Conservation (phyloP, 2,329 filamentous ascomycete genomes). For the Phaeosphaeria sp. region DNA sequence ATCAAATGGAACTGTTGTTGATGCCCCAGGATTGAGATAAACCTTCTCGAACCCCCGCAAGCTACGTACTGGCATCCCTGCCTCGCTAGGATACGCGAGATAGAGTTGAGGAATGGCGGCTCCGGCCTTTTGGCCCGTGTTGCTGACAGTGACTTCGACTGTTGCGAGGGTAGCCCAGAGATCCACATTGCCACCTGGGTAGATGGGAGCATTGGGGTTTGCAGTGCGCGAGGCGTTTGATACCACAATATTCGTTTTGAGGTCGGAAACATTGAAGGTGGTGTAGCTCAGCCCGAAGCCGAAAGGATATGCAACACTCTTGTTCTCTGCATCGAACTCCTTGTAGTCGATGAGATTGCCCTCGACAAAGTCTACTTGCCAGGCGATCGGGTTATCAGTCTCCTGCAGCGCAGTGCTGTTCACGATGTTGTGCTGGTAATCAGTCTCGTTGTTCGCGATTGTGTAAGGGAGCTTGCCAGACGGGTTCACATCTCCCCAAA, state of each 20-base stretch:
- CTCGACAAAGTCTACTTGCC: slow-evolving; percentile 60
- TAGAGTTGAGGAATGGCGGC: slow-evolving; percentile 65
- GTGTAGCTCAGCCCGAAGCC: slow-evolving; percentile 50
- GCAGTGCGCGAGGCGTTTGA: slow-evolving; percentile 24
- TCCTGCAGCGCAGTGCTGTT: slow-evolving; percentile 44
- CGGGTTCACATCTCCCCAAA: slow-evolving; percentile 78
- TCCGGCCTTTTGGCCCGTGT: slow-evolving; percentile 58
- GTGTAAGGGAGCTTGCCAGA: slow-evolving; percentile 87
- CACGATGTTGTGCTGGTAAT: slow-evolving; percentile 61
- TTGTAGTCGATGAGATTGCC: slow-evolving; percentile 63
- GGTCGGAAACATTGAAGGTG: slow-evolving; percentile 38
- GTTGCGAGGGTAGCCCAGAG: slow-evolving; percentile 62
- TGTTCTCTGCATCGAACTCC: slow-evolving; percentile 54
- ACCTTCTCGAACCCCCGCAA: slow-evolving; percentile 59
- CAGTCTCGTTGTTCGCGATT: slow-evolving; percentile 72
- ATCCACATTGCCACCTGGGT: slow-evolving; percentile 61
- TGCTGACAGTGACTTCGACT: slow-evolving; percentile 57
- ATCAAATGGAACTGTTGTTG: slow-evolving; percentile 52
- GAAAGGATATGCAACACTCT: slow-evolving; percentile 42
- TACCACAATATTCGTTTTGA: slow-evolving; percentile 17
- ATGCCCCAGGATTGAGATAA: slow-evolving; percentile 51
- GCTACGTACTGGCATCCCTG: slow-evolving; percentile 47
- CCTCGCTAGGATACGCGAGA: slow-evolving; percentile 52
- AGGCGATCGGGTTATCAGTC: slow-evolving; percentile 46
- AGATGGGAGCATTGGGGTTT: slow-evolving; percentile 19